Base-by-base conservation (phyloP, 345 rosid genomes). In the Capsella bursapastoris region DNA sequence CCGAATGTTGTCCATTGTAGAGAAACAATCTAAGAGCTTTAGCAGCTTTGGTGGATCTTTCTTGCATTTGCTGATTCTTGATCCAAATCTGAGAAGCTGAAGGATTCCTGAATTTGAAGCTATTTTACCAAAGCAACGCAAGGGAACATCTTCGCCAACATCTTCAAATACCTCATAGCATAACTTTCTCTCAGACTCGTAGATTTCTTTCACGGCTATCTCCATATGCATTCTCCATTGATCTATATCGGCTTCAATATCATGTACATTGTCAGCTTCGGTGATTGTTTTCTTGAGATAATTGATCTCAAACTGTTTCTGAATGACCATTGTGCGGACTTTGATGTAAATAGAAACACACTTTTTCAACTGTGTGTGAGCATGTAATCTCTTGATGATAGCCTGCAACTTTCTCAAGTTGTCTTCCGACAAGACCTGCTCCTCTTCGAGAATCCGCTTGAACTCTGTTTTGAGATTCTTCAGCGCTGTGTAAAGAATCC, bases 11-110 rank as follows among this genome's bases (percentile, higher is more conserved):
- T 91, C 88, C 72, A 91, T 70, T 57, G 72, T 82, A 9, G 84
- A 68, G 69, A 91, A 94, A 14, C 89, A 73, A 31, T 83, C 85
- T 59, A 94, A 60, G 59, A 91, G 88, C 70, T 85, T 87, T 78
- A 91, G 57, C 31, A 94, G 86, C 81, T 88, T 91, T 70, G 69
- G 60, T 14, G 96, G 88, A 74, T 79, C 68, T 70, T 84, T 87
- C 84, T 84, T 90, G 71, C 90, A 65, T 63, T 84, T 79, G 5
- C 96, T 72, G 44, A 87, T 77, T 31, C 80, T 86, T 76, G 49
- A 79, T 16, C 92, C 97, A 22, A 90, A 94, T 41, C 70, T 73
- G 29, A 94, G 86, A 32, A 94, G 88, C 44, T 75, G 75, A 15
- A 76, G 15, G 64, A 80, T 70, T 66, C 87, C 86, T 7, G 96